Base-by-base conservation (phyloP, 441 rosid species). In the Sinapis alba region DNA sequence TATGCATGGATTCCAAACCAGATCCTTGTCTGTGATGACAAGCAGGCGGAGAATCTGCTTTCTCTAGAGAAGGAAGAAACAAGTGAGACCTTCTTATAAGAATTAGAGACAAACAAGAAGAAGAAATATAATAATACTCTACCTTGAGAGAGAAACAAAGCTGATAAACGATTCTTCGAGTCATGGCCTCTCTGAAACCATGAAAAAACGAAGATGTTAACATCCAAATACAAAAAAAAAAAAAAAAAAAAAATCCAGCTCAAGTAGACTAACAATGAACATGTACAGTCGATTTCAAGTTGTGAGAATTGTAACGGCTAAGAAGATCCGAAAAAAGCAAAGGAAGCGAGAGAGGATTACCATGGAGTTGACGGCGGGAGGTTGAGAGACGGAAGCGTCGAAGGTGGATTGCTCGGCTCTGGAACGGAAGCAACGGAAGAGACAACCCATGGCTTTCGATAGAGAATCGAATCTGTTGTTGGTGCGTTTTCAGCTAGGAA, bases 341-440 rank as follows among this genome's bases (percentile, higher is more conserved):
- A 62, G 27, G 56, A 9, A 65, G 19, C 71, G 19, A 24, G 50
- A 63, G 41, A 62, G 41, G 47, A 15, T 60, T 78, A 78, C 86
- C 5, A 64, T 27, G 72, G 85, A 12, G 50, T 1, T 41, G 16
- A 41, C 2, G 16, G 7, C 7, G 16, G 50, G 16, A 59, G 82
- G 67, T 28, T 54, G 72, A 62, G 87, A 78, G 36, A 75, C 62
- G 74, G 72, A 60, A 47, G 45, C 24, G 23, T 59, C 24, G 32
- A 0, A 3, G 0, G 73, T 73, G 21, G 80, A 78, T 30, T 78
- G 76, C 20, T 79, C 84, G 57, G 82, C 85, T 73, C 71, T 84
- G 79, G 76, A 58, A 64, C 97, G 92, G 69, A 93, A 88, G 80
- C 97, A 93, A 3, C 69, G 79, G 47, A 93, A 74, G 84, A 93